A percentile compares a stretch with the other conserved stretches of the same genome.
Conservation (phyloP, 1,284 basidiomycete genomes). For the Pascua guehoae region DNA sequence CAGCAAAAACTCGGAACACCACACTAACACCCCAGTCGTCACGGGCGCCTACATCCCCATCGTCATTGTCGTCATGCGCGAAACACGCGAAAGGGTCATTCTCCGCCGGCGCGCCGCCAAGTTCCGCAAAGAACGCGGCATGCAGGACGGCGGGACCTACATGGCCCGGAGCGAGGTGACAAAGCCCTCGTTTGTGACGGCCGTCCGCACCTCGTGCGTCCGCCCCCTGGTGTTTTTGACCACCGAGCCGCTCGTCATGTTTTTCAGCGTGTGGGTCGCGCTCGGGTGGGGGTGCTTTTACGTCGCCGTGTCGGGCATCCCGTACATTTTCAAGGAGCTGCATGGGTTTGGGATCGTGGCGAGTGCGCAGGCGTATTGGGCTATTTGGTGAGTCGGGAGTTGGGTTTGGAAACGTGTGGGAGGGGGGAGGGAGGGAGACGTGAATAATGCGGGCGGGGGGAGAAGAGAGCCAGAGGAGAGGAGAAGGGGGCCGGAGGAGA, state of each 20-base stretch:
- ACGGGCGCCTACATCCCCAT: slow-evolving; percentile 35
- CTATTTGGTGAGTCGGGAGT: slow-evolving; percentile 46
- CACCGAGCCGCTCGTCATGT: slow-evolving; percentile 71
- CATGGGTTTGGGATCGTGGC: slow-evolving; percentile 65
- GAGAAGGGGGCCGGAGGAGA: too few relatives aligned
- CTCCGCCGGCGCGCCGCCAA: slow-evolving; percentile 35
- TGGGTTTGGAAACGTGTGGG: too few relatives aligned
- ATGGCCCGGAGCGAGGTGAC: slow-evolving; percentile 45
- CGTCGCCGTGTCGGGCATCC: slow-evolving; percentile 64
- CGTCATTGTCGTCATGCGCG: slow-evolving; percentile 37
- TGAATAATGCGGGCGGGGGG: too few relatives aligned
- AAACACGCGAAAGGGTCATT: slow-evolving; percentile 46
- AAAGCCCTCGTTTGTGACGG: slow-evolving; percentile 32
- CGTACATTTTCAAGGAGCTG: slow-evolving; percentile 59
- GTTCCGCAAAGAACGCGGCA: slow-evolving; percentile 39
- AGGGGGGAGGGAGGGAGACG: too few relatives aligned
- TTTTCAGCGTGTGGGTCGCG: slow-evolving; percentile 71
- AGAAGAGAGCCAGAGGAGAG: too few relatives aligned
- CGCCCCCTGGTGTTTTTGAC: slow-evolving; percentile 55
- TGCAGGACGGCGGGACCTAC: slow-evolving; percentile 39
- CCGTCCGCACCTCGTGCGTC: slow-evolving; percentile 33
- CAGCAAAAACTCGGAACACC: too few relatives aligned
- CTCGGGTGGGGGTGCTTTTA: slow-evolving; percentile 76
- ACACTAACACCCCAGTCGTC: slow-evolving; percentile 14
- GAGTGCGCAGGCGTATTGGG: slow-evolving; percentile 61